A percentile compares a stretch with the other conserved stretches of the same genome.
Conservation (phyloP, 139 green algal species). For the Trebouxia sp. region DNA sequence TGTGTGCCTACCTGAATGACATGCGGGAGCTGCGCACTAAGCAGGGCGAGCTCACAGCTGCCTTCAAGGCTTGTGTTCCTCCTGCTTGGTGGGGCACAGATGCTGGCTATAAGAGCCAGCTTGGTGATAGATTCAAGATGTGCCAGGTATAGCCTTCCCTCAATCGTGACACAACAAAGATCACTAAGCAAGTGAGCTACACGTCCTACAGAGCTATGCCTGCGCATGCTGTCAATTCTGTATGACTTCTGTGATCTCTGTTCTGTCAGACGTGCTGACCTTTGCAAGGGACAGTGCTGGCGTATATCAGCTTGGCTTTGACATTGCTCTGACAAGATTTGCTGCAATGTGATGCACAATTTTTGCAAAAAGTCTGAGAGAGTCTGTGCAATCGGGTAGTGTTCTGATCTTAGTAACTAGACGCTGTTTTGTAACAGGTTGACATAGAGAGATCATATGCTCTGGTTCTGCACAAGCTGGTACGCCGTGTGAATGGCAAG, state of each 20-base stretch:
- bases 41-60: slow-evolving; percentile 23
- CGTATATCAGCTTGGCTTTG: too few relatives aligned
- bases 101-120: not conserved
- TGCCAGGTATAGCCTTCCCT: slow-evolving; percentile 5
- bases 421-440: not conserved
- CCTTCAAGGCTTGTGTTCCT: slow-evolving; percentile 28
- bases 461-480: slow-evolving; percentile 22
- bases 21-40: slow-evolving; percentile 33
- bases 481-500: slow-evolving; percentile 24
- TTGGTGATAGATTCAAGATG: slow-evolving; percentile 34
- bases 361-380: too few relatives aligned
- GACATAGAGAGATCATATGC: slow-evolving; percentile 32
- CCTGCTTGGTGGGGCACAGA: slow-evolving; percentile 27
- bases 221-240: too few relatives aligned
- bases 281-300: too few relatives aligned
- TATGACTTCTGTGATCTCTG: too few relatives aligned
- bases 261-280: too few relatives aligned
- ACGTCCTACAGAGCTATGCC: too few relatives aligned
- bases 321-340: too few relatives aligned
- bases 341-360: not conserved
- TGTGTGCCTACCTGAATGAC: slow-evolving; percentile 36
- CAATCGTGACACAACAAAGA: not conserved
- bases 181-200: too few relatives aligned
- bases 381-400: too few relatives aligned
- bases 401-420: not conserved